phyloP scores from a whole-genome alignment of 805 yeast genomes.

The Ogataea nakhonphanomensis region DNA sequence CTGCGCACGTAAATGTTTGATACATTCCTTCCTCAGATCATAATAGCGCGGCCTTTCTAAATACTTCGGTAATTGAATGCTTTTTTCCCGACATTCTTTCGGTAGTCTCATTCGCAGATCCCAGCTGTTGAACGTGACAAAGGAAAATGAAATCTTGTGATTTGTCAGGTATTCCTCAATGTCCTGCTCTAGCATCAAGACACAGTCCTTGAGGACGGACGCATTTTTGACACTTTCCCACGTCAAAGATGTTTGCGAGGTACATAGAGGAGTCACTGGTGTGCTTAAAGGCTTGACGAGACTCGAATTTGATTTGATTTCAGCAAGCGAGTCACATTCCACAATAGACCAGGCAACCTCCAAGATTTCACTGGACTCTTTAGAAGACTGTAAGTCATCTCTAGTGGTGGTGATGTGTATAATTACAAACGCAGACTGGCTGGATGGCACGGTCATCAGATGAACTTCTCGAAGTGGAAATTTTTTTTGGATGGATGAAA shows the following conservation, averaged over 20 bases:
- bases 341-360: slow-evolving; percentile 67
- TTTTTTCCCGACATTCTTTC: slow-evolving; percentile 77
- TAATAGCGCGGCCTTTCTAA: slow-evolving; percentile 73
- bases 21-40: slow-evolving; percentile 71
- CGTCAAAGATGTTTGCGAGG: slow-evolving; percentile 48
- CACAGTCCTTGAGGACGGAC: slow-evolving; percentile 60
- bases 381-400: slow-evolving; percentile 59
- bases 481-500: slow-evolving; percentile 3
- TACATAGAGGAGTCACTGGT: slow-evolving; percentile 59
- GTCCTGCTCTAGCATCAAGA: slow-evolving; percentile 48
- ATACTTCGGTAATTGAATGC: slow-evolving; percentile 67
- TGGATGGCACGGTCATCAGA: slow-evolving; percentile 5
- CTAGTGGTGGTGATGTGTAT: slow-evolving; percentile 62
- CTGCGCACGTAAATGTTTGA: slow-evolving; percentile 61
- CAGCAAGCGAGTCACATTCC: slow-evolving; percentile 48
- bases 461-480: slow-evolving; percentile 3
- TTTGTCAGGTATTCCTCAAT: slow-evolving; percentile 43
- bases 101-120: slow-evolving; percentile 73
- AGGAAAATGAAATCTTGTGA: slow-evolving; percentile 50
- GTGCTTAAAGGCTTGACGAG: slow-evolving; percentile 61
- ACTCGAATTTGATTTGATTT: slow-evolving; percentile 40
- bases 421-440: slow-evolving; percentile 44
- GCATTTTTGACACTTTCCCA: slow-evolving; percentile 62
- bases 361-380: slow-evolving; percentile 65
- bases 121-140: slow-evolving; percentile 65